Evolutionary conservation across 75 land plant species (phyloP).

Genomic region (Picea glauca): DNA sequence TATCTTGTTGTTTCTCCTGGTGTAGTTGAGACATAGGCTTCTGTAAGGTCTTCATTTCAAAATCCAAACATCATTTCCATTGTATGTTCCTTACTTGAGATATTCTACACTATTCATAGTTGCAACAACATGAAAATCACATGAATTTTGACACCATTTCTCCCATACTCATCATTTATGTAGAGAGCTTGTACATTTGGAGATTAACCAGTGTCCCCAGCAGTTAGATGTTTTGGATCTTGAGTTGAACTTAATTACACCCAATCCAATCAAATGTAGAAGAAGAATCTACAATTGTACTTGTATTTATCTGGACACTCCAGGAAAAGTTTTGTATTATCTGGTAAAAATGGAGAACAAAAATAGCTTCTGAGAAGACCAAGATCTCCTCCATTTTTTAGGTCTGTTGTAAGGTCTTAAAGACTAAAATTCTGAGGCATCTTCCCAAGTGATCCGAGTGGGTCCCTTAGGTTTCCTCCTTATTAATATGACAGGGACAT

Average conservation of each 20-base stretch:
- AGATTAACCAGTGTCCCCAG: background rate
- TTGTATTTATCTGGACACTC: conserved; percentile 62
- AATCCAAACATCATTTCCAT: background rate
- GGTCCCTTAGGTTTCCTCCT: too few species aligned
- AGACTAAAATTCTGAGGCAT: too few species aligned
- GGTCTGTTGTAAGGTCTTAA: too few species aligned
- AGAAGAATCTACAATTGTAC: too few species aligned
- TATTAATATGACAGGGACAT: too few species aligned
- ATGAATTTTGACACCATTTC: background rate
- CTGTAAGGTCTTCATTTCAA: background rate
- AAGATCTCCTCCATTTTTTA: too few species aligned
- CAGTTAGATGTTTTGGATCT: too few species aligned
- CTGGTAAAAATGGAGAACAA: conserved; percentile 80
- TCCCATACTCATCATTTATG: background rate
- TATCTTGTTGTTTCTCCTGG: background rate
- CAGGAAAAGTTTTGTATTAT: conserved; percentile 63
- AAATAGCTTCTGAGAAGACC: conserved; percentile 63
- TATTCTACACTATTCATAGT: background rate
- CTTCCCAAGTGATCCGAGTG: too few species aligned
- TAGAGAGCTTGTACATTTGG: background rate
- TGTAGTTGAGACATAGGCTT: background rate
- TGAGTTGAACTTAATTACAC: too few species aligned
- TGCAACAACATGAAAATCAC: background rate
- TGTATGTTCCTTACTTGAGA: background rate
- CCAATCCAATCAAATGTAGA: too few species aligned